A percentile compares a stretch with the other conserved stretches of the same genome.
These are phyloP conservation scores for Suillus alpinus DNA, from an alignment of 768 basidiomycete genomes.

Conservation along the genomic window DNA sequence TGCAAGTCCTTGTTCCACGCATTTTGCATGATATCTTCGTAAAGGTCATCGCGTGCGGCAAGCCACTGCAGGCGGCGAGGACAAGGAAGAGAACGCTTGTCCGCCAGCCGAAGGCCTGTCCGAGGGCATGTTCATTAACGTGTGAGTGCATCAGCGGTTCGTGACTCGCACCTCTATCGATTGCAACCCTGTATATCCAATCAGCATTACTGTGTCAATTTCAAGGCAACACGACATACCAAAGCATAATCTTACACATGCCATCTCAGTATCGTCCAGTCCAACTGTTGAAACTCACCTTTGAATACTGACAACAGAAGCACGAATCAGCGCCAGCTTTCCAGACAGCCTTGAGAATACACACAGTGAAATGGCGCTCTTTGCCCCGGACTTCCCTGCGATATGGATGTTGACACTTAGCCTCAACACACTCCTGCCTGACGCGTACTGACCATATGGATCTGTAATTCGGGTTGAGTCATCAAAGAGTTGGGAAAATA, in stretches of 20 bases:
- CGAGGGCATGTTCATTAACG: background rate
- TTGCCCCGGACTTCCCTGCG: conserved; percentile 86
- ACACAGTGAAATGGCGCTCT: conserved; percentile 80
- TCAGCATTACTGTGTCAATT: background rate
- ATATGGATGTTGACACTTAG: conserved; percentile 21
- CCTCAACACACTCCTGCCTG: conserved; percentile 21
- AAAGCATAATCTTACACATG: conserved; percentile 74
- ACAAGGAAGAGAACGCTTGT: conserved; percentile 91
- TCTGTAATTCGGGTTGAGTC: conserved; percentile 33
- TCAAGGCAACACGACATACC: conserved; percentile 43
- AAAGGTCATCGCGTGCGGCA: conserved; percentile 72
- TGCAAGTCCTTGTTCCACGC: conserved; percentile 74
- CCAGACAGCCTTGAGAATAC: conserved; percentile 20
- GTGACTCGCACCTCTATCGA: conserved; percentile 68
- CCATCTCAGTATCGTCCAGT: conserved; percentile 4
- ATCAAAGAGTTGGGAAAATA: conserved; percentile 1
- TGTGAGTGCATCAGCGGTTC: background rate
- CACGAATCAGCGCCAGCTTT: conserved; percentile 1
- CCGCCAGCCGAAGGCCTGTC: conserved; percentile 82
- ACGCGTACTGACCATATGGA: conserved; percentile 72
- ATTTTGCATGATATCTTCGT: conserved; percentile 90
- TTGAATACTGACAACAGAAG: conserved; percentile 59
- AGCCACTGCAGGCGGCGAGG: conserved; percentile 72
- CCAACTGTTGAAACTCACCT: conserved; percentile 42
- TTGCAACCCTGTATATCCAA: conserved; percentile 72